Base-by-base conservation (phyloP, 495 filamentous ascomycete species). In the Aspergillus saccharolyticus region DNA sequence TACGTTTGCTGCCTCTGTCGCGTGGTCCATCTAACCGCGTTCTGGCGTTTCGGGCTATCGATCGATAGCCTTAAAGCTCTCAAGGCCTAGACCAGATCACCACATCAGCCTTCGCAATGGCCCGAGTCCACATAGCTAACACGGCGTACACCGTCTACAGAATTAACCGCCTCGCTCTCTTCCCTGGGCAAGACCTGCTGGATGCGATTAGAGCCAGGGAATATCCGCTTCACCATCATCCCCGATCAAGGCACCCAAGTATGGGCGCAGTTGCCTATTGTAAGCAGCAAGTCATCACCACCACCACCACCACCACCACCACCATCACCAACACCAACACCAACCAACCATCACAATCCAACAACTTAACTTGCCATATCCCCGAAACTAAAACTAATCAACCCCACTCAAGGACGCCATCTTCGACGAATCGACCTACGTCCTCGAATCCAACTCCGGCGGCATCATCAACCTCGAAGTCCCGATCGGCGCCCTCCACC, bases 231-330 rank as follows among this genome's bases (percentile, higher is more conserved):
- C 77, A 97, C 95, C 55, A 88, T 96, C 67, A 91, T 96, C 60
- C 90, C 91, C 6, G 91, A 96, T 61, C 85, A 88, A 63, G 91
- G 94, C 20, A 91, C 91, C 12, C 91, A 97, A 80, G 94, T 97
- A 28, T 98, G 95, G 94, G 89, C 92, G 0, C 68, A 74, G 50
- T 67, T 79, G 16, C 75, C 74, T 12, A 70, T 76, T 19, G 91
- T 96, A 78, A 64, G 89, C 54, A 6, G 28, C n/a, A 21, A 21
- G 46, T 21, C 12, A 9, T 4, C 22, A 14, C 21, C 16, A 43
- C 17, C 24, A 47, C 18, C 33, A 39, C 2, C 53, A 42, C 2
- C 53, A 46, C 42, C 42, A 3, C 15, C 33, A 8, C 14, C 16
- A 51, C 17, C 20, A 8, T 18, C 20, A 20, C 49, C 6, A 24